Conservation (phyloP, 2,329 filamentous ascomycete genomes). For the Colletotrichum agaves region DNA sequence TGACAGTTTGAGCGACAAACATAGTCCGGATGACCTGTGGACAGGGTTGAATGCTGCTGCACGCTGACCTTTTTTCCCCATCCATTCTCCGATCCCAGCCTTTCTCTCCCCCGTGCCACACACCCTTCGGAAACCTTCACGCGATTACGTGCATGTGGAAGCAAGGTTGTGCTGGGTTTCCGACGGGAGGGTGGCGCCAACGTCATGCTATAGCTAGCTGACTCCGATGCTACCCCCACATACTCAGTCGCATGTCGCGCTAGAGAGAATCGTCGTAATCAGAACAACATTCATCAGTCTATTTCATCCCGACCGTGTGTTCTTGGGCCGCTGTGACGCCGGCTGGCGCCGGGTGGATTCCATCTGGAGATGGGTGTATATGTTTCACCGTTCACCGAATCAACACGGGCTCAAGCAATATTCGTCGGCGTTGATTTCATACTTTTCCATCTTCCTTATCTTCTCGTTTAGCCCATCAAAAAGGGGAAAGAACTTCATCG, state of each 20-base stretch:
- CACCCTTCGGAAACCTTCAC: neutral
- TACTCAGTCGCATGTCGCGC: neutral
- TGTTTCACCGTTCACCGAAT: no score
- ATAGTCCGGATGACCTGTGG: constrained; percentile 11
- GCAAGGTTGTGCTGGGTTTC: neutral
- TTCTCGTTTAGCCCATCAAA: no score
- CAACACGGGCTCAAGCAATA: no score
- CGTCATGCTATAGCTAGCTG: neutral
- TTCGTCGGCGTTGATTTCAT: no score
- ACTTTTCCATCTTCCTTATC: no score
- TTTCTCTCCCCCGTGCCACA: neutral
- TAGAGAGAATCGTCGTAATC: neutral
- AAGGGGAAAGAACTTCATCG: no score
- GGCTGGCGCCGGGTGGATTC: no score
- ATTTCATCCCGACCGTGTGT: no score
- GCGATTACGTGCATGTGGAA: constrained; percentile 19
- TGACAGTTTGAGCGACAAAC: neutral
- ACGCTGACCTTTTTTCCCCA: neutral
- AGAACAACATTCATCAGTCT: neutral
- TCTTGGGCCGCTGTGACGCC: no score
- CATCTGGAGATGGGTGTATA: no score
- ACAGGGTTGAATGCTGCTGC: constrained; percentile 24
- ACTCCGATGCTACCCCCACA: neutral
- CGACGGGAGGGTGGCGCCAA: constrained; percentile 2
- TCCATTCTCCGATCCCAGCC: neutral